Evolutionary conservation across 345 rosid species (phyloP).

Genomic region (Syzygium oleosum): DNA sequence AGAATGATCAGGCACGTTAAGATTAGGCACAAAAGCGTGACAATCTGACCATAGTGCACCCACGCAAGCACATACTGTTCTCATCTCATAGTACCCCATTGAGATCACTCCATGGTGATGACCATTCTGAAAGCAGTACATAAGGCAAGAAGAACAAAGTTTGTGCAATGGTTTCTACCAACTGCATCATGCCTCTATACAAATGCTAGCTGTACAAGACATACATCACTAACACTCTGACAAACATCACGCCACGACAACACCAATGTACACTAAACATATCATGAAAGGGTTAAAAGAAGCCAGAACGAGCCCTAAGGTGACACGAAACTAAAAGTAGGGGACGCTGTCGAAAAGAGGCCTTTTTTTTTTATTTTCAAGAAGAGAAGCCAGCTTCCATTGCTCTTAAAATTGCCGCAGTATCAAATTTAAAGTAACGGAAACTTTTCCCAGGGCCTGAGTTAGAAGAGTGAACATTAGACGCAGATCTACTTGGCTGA

Average conservation of each 20-base stretch:
- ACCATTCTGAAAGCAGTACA: not conserved
- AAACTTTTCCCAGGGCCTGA: slow-evolving; percentile 53
- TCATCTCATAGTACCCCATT: not conserved
- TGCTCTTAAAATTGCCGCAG: slow-evolving; percentile 47
- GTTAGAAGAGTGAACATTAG: slow-evolving; percentile 38
- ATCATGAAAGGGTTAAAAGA: not conserved
- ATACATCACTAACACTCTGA: not conserved
- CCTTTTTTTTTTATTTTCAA: not conserved
- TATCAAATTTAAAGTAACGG: slow-evolving; percentile 60
- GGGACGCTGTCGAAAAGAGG: not conserved
- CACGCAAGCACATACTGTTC: too few species aligned
- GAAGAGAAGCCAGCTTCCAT: slow-evolving; percentile 48
- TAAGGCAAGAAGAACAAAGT: not conserved
- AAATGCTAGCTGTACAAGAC: slow-evolving; percentile 2
- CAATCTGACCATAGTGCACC: not conserved
- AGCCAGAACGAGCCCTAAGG: not conserved
- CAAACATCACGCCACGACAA: not conserved
- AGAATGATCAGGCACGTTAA: not conserved
- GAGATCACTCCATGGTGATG: not conserved
- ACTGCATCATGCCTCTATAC: not conserved
- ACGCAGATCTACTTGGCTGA: slow-evolving; percentile 30
- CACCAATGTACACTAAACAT: not conserved
- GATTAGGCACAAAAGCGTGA: not conserved
- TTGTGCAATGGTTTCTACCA: too few species aligned
- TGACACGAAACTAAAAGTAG: not conserved